These are phyloP conservation scores for Diaporthe capsici DNA, from an alignment of 2,329 filamentous ascomycete species.

Conservation along the genomic window DNA sequence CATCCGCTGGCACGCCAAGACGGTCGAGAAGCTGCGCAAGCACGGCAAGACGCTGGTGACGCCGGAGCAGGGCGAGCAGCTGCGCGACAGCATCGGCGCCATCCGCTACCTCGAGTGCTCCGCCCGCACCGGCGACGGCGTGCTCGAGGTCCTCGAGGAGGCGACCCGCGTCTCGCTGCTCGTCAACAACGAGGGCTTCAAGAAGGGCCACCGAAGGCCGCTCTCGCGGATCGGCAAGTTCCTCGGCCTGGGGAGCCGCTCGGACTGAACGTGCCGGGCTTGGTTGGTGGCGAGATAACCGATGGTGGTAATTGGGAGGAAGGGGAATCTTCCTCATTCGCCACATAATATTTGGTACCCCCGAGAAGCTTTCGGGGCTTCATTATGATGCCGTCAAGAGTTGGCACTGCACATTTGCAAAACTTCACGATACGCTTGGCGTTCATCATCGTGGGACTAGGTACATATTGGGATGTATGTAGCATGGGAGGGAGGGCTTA, in stretches of 20 bases:
- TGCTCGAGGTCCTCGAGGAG: conserved; percentile 41
- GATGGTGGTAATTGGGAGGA: not conserved
- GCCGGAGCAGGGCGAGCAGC: conserved; percentile 40
- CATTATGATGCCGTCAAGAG: not conserved
- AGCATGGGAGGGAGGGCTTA: not conserved
- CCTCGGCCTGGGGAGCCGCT: conserved; percentile 32
- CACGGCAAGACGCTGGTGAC: conserved; percentile 39
- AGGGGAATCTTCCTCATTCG: not conserved
- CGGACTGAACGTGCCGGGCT: not conserved
- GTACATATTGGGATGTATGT: conserved; percentile 3
- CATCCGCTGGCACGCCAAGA: conserved; percentile 40
- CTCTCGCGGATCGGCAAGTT: conserved; percentile 42
- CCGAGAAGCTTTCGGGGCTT: too few species aligned
- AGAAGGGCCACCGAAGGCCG: conserved; percentile 31
- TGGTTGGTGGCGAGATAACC: too few species aligned
- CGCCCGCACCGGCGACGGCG: conserved; percentile 40
- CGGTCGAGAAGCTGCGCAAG: conserved; percentile 39
- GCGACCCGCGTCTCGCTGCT: conserved; percentile 38
- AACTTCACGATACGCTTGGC: conserved; percentile 7
- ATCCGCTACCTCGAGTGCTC: conserved; percentile 41
- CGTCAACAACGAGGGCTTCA: conserved; percentile 30
- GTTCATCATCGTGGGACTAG: not conserved
- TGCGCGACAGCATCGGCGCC: conserved; percentile 41
- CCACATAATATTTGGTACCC: not conserved
- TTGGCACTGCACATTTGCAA: not conserved